These are phyloP conservation scores for Tricholoma furcatifolium DNA, from an alignment of 768 basidiomycete species.

Conservation along the genomic window DNA sequence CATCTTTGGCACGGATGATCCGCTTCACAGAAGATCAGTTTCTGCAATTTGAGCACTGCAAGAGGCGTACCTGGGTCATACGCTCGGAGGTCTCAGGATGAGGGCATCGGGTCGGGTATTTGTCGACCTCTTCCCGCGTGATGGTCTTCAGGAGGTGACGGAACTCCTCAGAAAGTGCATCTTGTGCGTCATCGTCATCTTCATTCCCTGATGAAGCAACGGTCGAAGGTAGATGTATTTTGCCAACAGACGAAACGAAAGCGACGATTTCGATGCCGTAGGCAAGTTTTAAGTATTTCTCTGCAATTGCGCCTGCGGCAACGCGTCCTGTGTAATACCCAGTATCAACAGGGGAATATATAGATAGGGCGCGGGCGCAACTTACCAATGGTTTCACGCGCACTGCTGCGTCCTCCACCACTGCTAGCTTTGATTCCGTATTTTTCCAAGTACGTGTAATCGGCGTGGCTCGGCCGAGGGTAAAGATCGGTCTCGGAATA, in stretches of 20 bases:
- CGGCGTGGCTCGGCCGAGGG: slow-evolving; percentile 96
- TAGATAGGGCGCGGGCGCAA: slow-evolving; percentile 2
- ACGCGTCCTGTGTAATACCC: slow-evolving; percentile 67
- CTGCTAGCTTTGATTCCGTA: slow-evolving; percentile 97
- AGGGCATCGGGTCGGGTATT: slow-evolving; percentile 85
- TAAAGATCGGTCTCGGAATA: slow-evolving; percentile 98
- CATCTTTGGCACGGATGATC: slow-evolving; percentile 90
- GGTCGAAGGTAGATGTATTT: slow-evolving; percentile 72
- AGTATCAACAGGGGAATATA: slow-evolving; percentile 1
- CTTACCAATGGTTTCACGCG: slow-evolving; percentile 93
- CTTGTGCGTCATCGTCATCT: slow-evolving; percentile 64
- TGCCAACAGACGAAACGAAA: slow-evolving; percentile 96
- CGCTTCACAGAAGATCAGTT: slow-evolving; percentile 47
- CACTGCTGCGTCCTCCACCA: slow-evolving; percentile 92
- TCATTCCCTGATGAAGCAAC: slow-evolving; percentile 38
- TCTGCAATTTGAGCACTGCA: slow-evolving; percentile 2
- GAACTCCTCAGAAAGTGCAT: slow-evolving; percentile 83
- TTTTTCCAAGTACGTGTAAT: slow-evolving; percentile 97
- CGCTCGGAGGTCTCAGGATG: slow-evolving; percentile 83
- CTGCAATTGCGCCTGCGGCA: slow-evolving; percentile 97
- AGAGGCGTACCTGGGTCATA: slow-evolving; percentile 74
- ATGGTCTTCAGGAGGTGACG: slow-evolving; percentile 73
- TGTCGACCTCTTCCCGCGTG: slow-evolving; percentile 87
- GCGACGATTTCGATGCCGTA: slow-evolving; percentile 95
- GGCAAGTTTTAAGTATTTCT: slow-evolving; percentile 86